Percentiles rank a stretch among this genome's conserved stretches.
These are phyloP conservation scores for Penicillium soppii DNA, from an alignment of 495 filamentous ascomycete species.

Conservation along the genomic window DNA sequence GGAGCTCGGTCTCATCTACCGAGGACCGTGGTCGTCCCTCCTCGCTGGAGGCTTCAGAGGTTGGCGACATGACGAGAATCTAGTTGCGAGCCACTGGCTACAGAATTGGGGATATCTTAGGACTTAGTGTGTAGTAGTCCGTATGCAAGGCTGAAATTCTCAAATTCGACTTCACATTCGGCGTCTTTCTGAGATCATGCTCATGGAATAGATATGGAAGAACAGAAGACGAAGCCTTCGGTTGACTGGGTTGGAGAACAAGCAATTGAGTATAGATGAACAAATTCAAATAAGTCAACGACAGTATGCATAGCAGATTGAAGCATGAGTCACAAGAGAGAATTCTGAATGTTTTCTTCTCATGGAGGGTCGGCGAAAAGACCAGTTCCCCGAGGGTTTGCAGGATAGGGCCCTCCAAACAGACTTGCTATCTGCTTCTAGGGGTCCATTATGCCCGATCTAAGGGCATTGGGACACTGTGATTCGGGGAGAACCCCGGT, in stretches of 20 bases:
- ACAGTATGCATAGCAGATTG: slow-evolving; percentile 2
- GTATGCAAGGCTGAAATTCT: background rate
- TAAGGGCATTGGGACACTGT: background rate
- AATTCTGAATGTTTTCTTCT: background rate
- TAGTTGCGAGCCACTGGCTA: background rate
- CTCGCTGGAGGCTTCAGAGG: slow-evolving; percentile 20
- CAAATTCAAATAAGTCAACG: background rate
- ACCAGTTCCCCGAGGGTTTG: background rate
- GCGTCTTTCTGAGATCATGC: slow-evolving; percentile 11
- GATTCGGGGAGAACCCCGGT: slow-evolving; percentile 17
- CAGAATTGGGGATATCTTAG: background rate
- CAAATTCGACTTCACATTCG: slow-evolving; percentile 1
- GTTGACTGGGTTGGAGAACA: slow-evolving; percentile 4
- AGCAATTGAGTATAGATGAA: background rate
- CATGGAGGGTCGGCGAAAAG: background rate
- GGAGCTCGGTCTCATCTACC: slow-evolving; percentile 10
- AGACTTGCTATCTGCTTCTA: background rate
- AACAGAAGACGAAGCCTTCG: slow-evolving; percentile 3
- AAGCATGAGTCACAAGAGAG: slow-evolving; percentile 18
- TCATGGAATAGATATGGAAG: background rate
- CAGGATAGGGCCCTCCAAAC: background rate
- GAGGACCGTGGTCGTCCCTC: slow-evolving; percentile 4
- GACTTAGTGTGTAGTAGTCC: background rate
- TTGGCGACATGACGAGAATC: slow-evolving; percentile 12
- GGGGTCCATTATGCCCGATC: slow-evolving; percentile 4